Evolutionary conservation across 2,329 filamentous ascomycete species (phyloP).

Genomic region (Aspergillus carbonarius): DNA sequence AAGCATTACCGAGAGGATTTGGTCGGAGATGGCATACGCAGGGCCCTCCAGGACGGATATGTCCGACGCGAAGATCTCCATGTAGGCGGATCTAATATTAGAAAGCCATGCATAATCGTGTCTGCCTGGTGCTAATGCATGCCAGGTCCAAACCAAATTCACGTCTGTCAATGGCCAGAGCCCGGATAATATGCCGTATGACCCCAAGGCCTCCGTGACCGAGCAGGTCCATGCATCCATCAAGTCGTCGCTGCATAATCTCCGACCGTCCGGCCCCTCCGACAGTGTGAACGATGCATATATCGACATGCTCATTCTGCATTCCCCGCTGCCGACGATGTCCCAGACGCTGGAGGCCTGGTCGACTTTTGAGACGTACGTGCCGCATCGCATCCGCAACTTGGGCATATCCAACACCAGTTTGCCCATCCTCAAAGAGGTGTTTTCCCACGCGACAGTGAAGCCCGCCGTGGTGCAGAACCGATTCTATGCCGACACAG

Average conservation of each 20-base stretch:
- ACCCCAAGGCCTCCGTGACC: constrained; percentile 56
- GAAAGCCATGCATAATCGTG: not conserved
- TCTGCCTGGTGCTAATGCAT: not conserved
- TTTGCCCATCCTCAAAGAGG: constrained; percentile 54
- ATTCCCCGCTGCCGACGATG: constrained; percentile 55
- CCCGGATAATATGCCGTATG: constrained; percentile 61
- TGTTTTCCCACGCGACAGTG: constrained; percentile 48
- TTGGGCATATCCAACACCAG: constrained; percentile 76
- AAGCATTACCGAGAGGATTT: constrained; percentile 73
- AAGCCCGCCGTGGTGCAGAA: constrained; percentile 72
- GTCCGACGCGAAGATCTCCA: constrained; percentile 62
- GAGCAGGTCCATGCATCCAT: constrained; percentile 69
- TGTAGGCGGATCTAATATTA: constrained; percentile 42
- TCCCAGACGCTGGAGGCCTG: constrained; percentile 63
- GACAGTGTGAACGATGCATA: constrained; percentile 46
- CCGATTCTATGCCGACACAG: constrained; percentile 62
- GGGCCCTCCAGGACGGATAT: constrained; percentile 60
- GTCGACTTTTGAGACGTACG: constrained; percentile 64
- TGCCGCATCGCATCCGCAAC: constrained; percentile 62
- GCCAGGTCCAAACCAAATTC: constrained; percentile 79
- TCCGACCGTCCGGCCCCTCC: constrained; percentile 41
- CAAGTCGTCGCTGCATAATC: constrained; percentile 63
- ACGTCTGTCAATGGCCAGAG: constrained; percentile 65
- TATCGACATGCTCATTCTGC: constrained; percentile 60
- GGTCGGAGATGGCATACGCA: constrained; percentile 66